phyloP scores from a whole-genome alignment of 805 yeast genomes.

The Kregervanrija pseudodelftensis region DNA sequence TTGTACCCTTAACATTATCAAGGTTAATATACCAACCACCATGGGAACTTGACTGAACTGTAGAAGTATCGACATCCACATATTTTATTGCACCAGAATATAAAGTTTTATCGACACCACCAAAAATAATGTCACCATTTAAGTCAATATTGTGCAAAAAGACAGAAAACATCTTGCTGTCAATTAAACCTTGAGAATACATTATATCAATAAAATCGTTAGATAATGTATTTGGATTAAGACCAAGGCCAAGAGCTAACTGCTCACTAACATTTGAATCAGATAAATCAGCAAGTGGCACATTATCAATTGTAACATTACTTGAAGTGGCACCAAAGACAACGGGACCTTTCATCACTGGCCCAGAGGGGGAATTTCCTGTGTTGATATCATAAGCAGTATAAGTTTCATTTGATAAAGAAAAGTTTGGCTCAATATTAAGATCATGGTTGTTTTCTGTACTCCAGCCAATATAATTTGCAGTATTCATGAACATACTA shows the following conservation, averaged over 20 bases:
- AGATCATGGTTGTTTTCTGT: neutral
- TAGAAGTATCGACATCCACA: conserved; percentile 4
- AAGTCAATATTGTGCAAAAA: conserved; percentile 18
- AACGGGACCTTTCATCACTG: too few relatives aligned
- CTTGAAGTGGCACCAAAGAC: too few relatives aligned
- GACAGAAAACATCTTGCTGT: conserved; percentile 22
- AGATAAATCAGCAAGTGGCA: too few relatives aligned
- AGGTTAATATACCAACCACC: conserved; percentile 16
- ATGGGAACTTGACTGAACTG: conserved; percentile 1
- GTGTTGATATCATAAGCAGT: too few relatives aligned
- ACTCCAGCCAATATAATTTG: too few relatives aligned
- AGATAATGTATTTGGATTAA: neutral
- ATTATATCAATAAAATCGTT: conserved; percentile 19
- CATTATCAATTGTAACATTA: too few relatives aligned
- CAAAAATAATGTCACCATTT: conserved; percentile 25
- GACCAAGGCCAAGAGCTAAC: conserved; percentile 1
- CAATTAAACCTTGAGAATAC: conserved; percentile 22
- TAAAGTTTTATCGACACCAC: conserved; percentile 26
- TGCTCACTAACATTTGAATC: too few relatives aligned
- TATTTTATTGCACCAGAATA: conserved; percentile 18
- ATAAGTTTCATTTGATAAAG: too few relatives aligned
- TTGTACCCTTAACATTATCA: conserved; percentile 7
- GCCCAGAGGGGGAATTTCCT: too few relatives aligned
- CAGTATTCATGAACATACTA: too few relatives aligned
- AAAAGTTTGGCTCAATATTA: neutral